Conservation (phyloP, 345 rosid genomes). For the Populus nigra region DNA sequence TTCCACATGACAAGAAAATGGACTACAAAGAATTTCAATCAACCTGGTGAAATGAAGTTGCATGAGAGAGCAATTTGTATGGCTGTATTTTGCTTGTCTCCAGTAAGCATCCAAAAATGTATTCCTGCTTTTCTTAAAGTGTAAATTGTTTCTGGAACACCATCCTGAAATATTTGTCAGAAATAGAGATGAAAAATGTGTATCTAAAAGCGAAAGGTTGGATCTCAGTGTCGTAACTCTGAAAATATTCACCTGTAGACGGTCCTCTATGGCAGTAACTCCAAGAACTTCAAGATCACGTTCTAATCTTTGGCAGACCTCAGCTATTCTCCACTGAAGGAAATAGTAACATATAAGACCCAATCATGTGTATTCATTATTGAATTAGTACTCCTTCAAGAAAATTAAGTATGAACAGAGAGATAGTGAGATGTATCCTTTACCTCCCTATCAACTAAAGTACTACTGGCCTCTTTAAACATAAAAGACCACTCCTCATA, state of each 20-base stretch:
- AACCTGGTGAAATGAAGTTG: conserved; percentile 96
- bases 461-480: conserved; percentile 93
- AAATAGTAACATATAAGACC: conserved; percentile 21
- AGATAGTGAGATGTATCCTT: conserved; percentile 23
- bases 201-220: conserved; percentile 5
- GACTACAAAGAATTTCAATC: conserved; percentile 7
- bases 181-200: conserved; percentile 8
- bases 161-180: conserved; percentile 60
- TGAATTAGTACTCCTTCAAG: neutral
- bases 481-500: conserved; percentile 79
- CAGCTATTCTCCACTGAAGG: conserved; percentile 95
- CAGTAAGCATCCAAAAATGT: conserved; percentile 99
- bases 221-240: conserved; percentile 16
- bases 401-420: neutral
- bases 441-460: conserved; percentile 97
- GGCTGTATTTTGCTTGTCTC: conserved; percentile 96
- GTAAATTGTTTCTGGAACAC: conserved; percentile 94
- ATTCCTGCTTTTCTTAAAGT: conserved; percentile 93
- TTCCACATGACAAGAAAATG: neutral
- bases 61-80: conserved; percentile 98
- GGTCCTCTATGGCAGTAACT: conserved; percentile 94
- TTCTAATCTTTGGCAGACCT: conserved; percentile 86
- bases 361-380: conserved; percentile 20
- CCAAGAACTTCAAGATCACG: conserved; percentile 87
- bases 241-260: conserved; percentile 63